Base-by-base conservation (phyloP, 2,329 filamentous ascomycete genomes). In the Ascosphaera aggregata region DNA sequence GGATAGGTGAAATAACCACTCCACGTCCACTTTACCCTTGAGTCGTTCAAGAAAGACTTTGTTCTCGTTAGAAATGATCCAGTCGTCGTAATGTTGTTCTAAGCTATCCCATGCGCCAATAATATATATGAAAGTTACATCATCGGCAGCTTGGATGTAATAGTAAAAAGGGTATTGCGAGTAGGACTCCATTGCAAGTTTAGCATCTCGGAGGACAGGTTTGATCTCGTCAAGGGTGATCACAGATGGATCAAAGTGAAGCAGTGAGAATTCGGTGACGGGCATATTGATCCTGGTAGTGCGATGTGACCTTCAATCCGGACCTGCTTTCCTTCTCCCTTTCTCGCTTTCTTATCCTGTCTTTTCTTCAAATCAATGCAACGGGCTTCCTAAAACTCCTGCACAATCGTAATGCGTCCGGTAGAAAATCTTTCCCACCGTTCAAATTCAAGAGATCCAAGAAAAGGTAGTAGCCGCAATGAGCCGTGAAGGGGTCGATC, bases 31-130 rank as follows among this genome's bases (percentile, higher is more conserved):
- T 13, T 53, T 46, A 4, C 52, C 54, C 35, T 54, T 48, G 2
- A 66, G 42, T 15, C 46, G 43, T 8, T 47, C 44, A 2, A 66
- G 45, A 2, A 62, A 11, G 1, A 47, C 47, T 43, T 62, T 57
- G 41, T 67, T 66, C 1, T 51, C 52, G 9, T 47, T 34, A 0
- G 59, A 56, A 0, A 57, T 54, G 3, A 66, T 56, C 51, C 62
- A 66, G 1, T 54, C 48, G 1, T 56, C 47, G 40, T 54, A 47
- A 39, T 67, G 63, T 39, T 57, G 52, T 1, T 48, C 49, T 2
- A 61, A 46, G 2, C 57, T 63, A 1, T 55, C 49, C 63, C 63
- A 66, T 42, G 54, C 56, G 7, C 61, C 63, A 5, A 66, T 38
- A 9, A 66, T 52, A 46, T 64, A 66, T 16, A 61, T 46, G 9